Evolutionary conservation across 164 flowering plant species (phyloP).

Genomic region (Nymphaea thermarum): DNA sequence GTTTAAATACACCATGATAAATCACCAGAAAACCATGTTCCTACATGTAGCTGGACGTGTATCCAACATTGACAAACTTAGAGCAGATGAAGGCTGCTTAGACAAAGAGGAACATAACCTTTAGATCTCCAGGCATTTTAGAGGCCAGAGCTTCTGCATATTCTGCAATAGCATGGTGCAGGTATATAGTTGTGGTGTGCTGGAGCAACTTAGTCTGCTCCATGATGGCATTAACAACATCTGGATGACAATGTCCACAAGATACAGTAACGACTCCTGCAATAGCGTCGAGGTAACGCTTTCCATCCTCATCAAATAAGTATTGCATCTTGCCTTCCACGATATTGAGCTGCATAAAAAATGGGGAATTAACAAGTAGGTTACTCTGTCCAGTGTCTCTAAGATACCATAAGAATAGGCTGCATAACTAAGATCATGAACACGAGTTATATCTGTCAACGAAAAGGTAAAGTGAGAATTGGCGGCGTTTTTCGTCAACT

Average conservation of each 20-base stretch:
- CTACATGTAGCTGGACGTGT: too few species aligned
- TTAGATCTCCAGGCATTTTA: constrained; percentile 94
- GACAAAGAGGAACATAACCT: constrained; percentile 29
- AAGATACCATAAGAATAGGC: too few species aligned
- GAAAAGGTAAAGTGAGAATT: too few species aligned
- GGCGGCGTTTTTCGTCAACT: too few species aligned
- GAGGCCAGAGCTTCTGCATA: constrained; percentile 91
- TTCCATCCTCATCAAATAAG: constrained; percentile 79
- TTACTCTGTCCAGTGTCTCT: neutral
- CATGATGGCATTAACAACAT: constrained; percentile 52
- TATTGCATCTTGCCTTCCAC: constrained; percentile 99
- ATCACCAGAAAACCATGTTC: too few species aligned
- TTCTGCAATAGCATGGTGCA: constrained; percentile 91
- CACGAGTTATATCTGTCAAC: neutral
- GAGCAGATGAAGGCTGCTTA: neutral
- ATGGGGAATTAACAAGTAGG: neutral
- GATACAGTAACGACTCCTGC: constrained; percentile 95
- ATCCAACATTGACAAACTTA: too few species aligned
- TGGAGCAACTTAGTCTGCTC: constrained; percentile 94
- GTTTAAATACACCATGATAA: too few species aligned
- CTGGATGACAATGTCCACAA: constrained; percentile 98
- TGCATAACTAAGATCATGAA: too few species aligned
- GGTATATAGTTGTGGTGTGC: constrained; percentile 89
- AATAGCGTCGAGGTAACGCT: constrained; percentile 79
- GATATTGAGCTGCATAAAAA: constrained; percentile 58